phyloP scores from a whole-genome alignment of 768 basidiomycete genomes.

The Lactarius trivialis region DNA sequence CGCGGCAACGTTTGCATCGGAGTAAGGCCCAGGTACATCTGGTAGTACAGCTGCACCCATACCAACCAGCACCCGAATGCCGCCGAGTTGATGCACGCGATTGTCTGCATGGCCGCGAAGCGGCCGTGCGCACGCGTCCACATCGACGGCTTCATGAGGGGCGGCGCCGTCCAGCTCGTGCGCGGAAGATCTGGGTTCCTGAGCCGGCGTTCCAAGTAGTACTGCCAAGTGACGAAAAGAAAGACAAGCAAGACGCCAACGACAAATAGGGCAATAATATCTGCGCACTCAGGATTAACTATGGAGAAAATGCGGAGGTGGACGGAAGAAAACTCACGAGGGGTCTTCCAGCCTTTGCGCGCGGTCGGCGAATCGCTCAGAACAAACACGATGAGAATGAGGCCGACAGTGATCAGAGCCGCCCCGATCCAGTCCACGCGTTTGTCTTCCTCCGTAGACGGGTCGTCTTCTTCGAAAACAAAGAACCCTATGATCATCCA shows the following conservation, averaged over 20 bases:
- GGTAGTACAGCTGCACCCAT: conserved; percentile 66
- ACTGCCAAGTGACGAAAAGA: conserved; percentile 61
- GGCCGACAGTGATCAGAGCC: conserved; percentile 52
- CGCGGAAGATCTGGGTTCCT: conserved; percentile 17
- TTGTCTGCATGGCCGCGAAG: conserved; percentile 51
- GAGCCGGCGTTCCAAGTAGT: conserved; percentile 42
- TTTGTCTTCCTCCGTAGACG: conserved; percentile 29
- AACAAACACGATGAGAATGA: conserved; percentile 67
- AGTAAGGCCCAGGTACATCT: conserved; percentile 48
- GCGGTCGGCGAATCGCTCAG: conserved; percentile 62
- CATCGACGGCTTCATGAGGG: conserved; percentile 55
- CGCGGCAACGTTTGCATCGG: conserved; percentile 60
- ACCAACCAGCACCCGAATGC: conserved; percentile 50
- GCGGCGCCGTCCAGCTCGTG: conserved; percentile 41
- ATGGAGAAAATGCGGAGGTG: neutral
- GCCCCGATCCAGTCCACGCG: conserved; percentile 79
- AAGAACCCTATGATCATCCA: conserved; percentile 47
- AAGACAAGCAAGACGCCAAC: conserved; percentile 50
- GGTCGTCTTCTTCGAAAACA: conserved; percentile 53
- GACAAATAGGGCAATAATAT: conserved; percentile 66
- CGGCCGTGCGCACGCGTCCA: conserved; percentile 59
- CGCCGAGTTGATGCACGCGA: conserved; percentile 60
- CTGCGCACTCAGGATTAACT: conserved; percentile 31
- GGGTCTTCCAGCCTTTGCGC: conserved; percentile 52
- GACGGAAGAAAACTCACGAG: conserved; percentile 35